Base-by-base conservation (phyloP, 140 eudicot genomes). In the Bidens hawaiensis region DNA sequence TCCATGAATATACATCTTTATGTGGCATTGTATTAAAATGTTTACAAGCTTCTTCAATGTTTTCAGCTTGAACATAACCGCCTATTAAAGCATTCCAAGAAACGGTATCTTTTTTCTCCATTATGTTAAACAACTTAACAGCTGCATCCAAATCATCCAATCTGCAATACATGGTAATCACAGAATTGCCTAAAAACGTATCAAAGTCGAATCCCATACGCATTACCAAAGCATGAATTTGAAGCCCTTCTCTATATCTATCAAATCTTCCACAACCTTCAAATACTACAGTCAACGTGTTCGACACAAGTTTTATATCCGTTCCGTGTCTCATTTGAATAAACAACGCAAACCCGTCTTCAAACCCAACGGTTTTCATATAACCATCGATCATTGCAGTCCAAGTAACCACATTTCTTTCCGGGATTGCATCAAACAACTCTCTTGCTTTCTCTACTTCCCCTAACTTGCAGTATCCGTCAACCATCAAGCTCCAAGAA, bases 401-500 rank as follows among this genome's bases (percentile, higher is more conserved):
- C 89, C 89, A 86, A 54, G 95, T 77, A 52, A 86, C 58, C 19
- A 71, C 81, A 72, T 90, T 86, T 68, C 69, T 84, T 70, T 80
- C 85, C 0, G 81, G 81, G 48, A 77, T 83, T 63, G n/a, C 18
- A 67, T 69, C 79, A 59, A 90, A 90, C 68, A 90, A 30, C 66
- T 75, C 79, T 64, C 82, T 75, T 36, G 94, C 95, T 49, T 81
- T 85, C 54, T 19, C 21, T 24, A 79, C 55, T 11, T 58, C 47
- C 22, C 94, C 95, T 31, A 69, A 58, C 53, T 79, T 83, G 52
- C 95, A 83, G 48, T 74, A 90, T 53, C 97, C 95, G 51, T 83
- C 83, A 60, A 86, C 79, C 94, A 90, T 86, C 1, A 82, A 76
- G 79, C 89, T 89, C 85, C 87, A 89, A 26, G 95, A 78, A 56